phyloP scores from a whole-genome alignment of 2,329 filamentous ascomycete genomes.

The Sclerotinia sclerotiorum region DNA sequence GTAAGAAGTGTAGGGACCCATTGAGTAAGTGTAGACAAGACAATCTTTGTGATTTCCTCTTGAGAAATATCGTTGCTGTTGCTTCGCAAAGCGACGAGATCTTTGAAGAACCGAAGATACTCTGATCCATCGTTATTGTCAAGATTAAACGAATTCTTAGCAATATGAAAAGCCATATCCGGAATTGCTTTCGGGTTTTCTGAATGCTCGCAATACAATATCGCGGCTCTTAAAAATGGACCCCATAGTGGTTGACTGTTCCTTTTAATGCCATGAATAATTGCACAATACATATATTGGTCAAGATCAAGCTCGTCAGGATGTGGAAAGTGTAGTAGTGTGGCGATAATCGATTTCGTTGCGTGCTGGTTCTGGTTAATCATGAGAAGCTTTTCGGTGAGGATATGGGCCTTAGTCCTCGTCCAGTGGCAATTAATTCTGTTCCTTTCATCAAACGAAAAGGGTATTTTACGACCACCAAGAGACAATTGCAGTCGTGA shows the following conservation, averaged over 20 bases:
- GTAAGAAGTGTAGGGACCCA: slow-evolving; percentile 55
- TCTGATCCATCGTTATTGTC: slow-evolving; percentile 38
- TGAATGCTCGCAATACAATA: slow-evolving; percentile 38
- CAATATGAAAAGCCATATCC: slow-evolving; percentile 32
- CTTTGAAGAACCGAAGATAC: slow-evolving; percentile 40
- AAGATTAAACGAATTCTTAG: slow-evolving; percentile 31
- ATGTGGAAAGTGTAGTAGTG: slow-evolving; percentile 54
- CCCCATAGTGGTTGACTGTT: slow-evolving; percentile 24
- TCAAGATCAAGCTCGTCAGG: slow-evolving; percentile 53
- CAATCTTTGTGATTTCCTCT: slow-evolving; percentile 39
- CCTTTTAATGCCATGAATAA: slow-evolving; percentile 36
- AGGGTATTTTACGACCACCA: slow-evolving; percentile 40
- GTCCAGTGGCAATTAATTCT: slow-evolving; percentile 49
- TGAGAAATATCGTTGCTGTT: slow-evolving; percentile 42
- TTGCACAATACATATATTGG: slow-evolving; percentile 48
- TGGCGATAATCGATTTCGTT: slow-evolving; percentile 56
- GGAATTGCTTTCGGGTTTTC: slow-evolving; percentile 28
- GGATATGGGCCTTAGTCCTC: slow-evolving; percentile 48
- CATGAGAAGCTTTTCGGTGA: slow-evolving; percentile 64
- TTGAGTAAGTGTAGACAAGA: slow-evolving; percentile 45
- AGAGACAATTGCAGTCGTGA: slow-evolving; percentile 16
- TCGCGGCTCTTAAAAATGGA: slow-evolving; percentile 39
- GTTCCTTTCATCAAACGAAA: slow-evolving; percentile 49
- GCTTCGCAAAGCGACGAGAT: slow-evolving; percentile 28
- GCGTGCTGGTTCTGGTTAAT: slow-evolving; percentile 56